Conservation (phyloP, 176 grass and related monocot genomes). For the Musa beccarii region DNA sequence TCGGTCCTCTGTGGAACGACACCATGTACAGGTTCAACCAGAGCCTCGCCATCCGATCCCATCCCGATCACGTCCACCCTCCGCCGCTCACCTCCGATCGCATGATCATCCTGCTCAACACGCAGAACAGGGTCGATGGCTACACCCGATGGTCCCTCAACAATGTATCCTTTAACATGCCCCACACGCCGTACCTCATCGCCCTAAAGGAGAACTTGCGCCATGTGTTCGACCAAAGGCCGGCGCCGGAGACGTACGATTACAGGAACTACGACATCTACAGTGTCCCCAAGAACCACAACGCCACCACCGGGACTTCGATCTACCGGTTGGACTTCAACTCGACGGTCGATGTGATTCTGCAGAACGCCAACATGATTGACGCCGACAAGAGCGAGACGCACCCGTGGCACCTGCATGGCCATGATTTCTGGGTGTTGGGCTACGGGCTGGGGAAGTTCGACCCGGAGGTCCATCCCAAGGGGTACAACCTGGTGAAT, state of each 20-base stretch:
- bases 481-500: slow-evolving; percentile 42
- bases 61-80: slow-evolving; percentile 26
- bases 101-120: slow-evolving; percentile 56
- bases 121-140: slow-evolving; percentile 55
- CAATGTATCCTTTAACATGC: slow-evolving; percentile 63
- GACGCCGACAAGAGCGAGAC: slow-evolving; percentile 45
- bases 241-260: slow-evolving; percentile 60
- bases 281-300: slow-evolving; percentile 20
- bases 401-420: slow-evolving; percentile 89
- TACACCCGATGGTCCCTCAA: slow-evolving; percentile 51
- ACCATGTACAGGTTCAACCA: slow-evolving; percentile 37
- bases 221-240: slow-evolving; percentile 30
- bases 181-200: slow-evolving; percentile 59
- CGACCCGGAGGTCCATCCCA: slow-evolving; percentile 41
- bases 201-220: slow-evolving; percentile 33
- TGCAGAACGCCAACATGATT: slow-evolving; percentile 75
- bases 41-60: slow-evolving; percentile 39
- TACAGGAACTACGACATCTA: slow-evolving; percentile 32
- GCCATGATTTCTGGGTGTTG: slow-evolving; percentile 77
- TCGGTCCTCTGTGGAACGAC: slow-evolving; percentile 60
- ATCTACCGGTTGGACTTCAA: slow-evolving; percentile 44
- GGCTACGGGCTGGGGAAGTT: slow-evolving; percentile 50
- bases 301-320: slow-evolving; percentile 27
- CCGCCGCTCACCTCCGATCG: slow-evolving; percentile 45
- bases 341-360: slow-evolving; percentile 62